These are phyloP conservation scores for Pseudozyma pruni DNA, from an alignment of 1,284 basidiomycete genomes.

Conservation along the genomic window DNA sequence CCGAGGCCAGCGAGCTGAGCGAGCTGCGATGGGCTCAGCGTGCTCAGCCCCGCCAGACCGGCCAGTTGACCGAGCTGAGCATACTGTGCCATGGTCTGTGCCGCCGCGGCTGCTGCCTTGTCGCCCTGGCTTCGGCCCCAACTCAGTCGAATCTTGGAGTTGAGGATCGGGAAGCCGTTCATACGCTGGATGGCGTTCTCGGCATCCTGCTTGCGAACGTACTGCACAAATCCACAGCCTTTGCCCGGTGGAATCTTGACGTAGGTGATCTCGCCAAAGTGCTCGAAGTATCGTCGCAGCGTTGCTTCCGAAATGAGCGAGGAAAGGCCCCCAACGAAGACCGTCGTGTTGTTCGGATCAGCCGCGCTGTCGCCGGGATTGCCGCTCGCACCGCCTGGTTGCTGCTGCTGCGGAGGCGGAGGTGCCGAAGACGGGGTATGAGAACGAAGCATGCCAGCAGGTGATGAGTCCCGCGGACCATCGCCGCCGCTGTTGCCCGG, in stretches of 20 bases:
- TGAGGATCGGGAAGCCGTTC: constrained; percentile 93
- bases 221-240: constrained; percentile 95
- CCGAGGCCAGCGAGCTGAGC: constrained; percentile 54
- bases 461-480: constrained; percentile 21
- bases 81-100: constrained; percentile 55
- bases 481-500: constrained; percentile 20
- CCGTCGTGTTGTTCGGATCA: constrained; percentile 66
- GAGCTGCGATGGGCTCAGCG: constrained; percentile 49
- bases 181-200: constrained; percentile 92
- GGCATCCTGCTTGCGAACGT: constrained; percentile 88
- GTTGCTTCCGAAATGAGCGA: constrained; percentile 64
- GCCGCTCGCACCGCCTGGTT: constrained; percentile 6
- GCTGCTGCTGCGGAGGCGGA: constrained; percentile 14
- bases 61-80: constrained; percentile 58
- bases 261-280: constrained; percentile 65
- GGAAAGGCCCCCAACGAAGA: constrained; percentile 65
- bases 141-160: constrained; percentile 82
- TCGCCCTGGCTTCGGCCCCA: constrained; percentile 78
- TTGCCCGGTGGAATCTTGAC: constrained; percentile 95
- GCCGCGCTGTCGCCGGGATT: constrained; percentile 50
- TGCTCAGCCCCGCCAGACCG: constrained; percentile 53
- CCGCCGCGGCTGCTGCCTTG: constrained; percentile 65
- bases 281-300: constrained; percentile 63
- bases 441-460: constrained; percentile 28
- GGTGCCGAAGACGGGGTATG: constrained; percentile 39